Evolutionary conservation across 495 filamentous ascomycete genomes (phyloP).

Genomic region (Talaromyces thailandensis): DNA sequence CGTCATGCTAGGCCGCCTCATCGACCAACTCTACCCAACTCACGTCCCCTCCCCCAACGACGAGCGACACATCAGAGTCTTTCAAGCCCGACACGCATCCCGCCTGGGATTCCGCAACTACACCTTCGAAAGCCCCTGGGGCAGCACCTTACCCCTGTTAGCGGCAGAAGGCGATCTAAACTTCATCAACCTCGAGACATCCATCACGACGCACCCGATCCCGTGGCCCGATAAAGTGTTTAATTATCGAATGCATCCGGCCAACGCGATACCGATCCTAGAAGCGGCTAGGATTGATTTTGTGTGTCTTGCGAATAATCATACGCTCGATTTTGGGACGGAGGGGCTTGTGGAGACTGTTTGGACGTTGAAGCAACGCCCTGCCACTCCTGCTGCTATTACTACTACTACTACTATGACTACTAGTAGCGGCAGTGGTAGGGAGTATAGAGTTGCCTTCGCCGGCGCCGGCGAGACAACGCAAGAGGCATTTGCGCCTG

Average conservation of each 20-base stretch:
- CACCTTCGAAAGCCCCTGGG: slow-evolving; percentile 23
- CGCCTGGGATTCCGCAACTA: slow-evolving; percentile 12
- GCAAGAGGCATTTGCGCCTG: slow-evolving; percentile 21
- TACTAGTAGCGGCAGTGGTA: too few relatives aligned
- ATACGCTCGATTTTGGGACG: slow-evolving; percentile 27
- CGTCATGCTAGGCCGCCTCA: slow-evolving; percentile 35
- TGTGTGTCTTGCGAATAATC: slow-evolving; percentile 31
- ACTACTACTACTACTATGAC: too few relatives aligned
- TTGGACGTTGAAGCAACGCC: slow-evolving; percentile 11
- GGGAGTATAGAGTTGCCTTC: slow-evolving; percentile 11
- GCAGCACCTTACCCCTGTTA: slow-evolving; percentile 23
- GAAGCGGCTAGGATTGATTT: slow-evolving; percentile 23
- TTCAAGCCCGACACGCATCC: slow-evolving; percentile 10
- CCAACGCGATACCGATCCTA: slow-evolving; percentile 20
- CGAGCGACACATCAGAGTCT: slow-evolving; percentile 9
- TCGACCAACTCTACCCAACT: slow-evolving; percentile 31
- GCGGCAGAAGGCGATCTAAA: slow-evolving; percentile 18
- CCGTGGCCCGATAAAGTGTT: slow-evolving; percentile 33
- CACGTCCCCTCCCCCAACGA: slow-evolving; percentile 21
- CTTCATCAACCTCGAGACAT: slow-evolving; percentile 36
- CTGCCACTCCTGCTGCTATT: neutral
- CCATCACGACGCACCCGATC: slow-evolving; percentile 19
- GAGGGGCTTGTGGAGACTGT: slow-evolving; percentile 27
- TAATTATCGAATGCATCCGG: slow-evolving; percentile 36
- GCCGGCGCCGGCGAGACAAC: slow-evolving; percentile 20